phyloP scores from a whole-genome alignment of 176 grass and related monocot genomes.

The Hyparrhenia diplandra region DNA sequence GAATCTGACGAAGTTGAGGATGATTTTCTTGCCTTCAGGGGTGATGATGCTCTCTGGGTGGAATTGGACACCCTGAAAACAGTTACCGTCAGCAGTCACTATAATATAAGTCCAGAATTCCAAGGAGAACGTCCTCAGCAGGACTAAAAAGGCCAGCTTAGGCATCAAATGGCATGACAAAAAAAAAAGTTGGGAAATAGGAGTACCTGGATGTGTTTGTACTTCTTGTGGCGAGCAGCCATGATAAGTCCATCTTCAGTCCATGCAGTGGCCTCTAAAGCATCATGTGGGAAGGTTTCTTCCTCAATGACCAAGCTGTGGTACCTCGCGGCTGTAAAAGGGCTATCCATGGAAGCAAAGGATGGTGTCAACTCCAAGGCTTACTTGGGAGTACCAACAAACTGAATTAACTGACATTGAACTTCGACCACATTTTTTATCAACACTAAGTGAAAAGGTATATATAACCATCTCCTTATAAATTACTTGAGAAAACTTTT shows the following conservation, averaged over 20 bases:
- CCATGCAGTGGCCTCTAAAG: conserved; percentile 77
- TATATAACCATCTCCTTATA: neutral
- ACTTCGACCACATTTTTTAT: neutral
- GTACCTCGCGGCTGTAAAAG: conserved; percentile 83
- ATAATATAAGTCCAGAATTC: neutral
- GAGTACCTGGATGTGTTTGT: conserved; percentile 78
- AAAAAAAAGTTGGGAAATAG: neutral
- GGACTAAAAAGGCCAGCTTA: neutral
- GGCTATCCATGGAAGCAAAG: conserved; percentile 49
- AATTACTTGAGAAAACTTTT: neutral
- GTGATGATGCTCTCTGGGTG: conserved; percentile 98
- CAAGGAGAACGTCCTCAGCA: neutral
- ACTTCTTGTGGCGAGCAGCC: conserved; percentile 77
- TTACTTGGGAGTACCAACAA: neutral
- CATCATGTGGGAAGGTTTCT: conserved; percentile 76
- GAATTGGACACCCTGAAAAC: conserved; percentile 92
- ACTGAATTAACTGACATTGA: neutral
- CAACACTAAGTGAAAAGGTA: neutral
- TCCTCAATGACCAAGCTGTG: conserved; percentile 94
- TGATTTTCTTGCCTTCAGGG: conserved; percentile 73
- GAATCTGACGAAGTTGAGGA: conserved; percentile 69
- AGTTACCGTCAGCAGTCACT: neutral
- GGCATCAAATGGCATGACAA: neutral
- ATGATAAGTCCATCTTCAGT: conserved; percentile 90
- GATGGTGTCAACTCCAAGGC: neutral